These are phyloP conservation scores for Euphorbia tirucalli DNA, from an alignment of 345 rosid species.

Conservation along the genomic window DNA sequence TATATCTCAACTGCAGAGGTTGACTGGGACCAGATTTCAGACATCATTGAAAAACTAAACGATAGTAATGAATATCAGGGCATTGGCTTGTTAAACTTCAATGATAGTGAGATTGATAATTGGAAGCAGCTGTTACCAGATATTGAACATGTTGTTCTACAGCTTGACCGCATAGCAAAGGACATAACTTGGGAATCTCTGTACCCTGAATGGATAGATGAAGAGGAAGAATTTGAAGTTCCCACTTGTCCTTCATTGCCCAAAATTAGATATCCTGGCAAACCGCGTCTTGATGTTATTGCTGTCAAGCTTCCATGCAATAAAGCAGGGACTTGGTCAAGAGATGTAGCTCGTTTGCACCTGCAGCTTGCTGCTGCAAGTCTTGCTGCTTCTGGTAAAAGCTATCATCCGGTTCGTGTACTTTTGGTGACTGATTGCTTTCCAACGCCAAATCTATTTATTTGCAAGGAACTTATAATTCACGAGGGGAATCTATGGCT, in stretches of 20 bases:
- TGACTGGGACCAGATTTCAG: slow-evolving; percentile 62
- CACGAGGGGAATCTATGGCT: slow-evolving; percentile 69
- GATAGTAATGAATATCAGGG: slow-evolving; percentile 55
- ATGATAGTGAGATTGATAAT: slow-evolving; percentile 50
- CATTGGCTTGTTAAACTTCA: slow-evolving; percentile 70
- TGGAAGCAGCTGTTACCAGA: slow-evolving; percentile 59
- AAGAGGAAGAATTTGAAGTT: slow-evolving; percentile 81
- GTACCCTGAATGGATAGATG: slow-evolving; percentile 94
- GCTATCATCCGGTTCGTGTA: slow-evolving; percentile 64
- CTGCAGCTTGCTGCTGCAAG: slow-evolving; percentile 81
- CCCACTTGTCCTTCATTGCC: slow-evolving; percentile 80
- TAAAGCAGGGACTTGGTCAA: slow-evolving; percentile 63
- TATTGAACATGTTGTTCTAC: slow-evolving; percentile 58
- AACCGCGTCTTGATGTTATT: slow-evolving; percentile 69
- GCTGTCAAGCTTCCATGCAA: slow-evolving; percentile 80
- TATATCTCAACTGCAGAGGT: slow-evolving; percentile 53
- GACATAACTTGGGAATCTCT: slow-evolving; percentile 74
- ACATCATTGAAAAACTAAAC: slow-evolving; percentile 44
- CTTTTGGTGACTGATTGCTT: slow-evolving; percentile 69
- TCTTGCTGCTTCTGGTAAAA: slow-evolving; percentile 73
- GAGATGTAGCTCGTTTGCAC: slow-evolving; percentile 82
- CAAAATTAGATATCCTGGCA: slow-evolving; percentile 58
- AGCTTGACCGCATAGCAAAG: slow-evolving; percentile 36
- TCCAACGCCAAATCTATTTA: slow-evolving; percentile 75
- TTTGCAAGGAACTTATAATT: slow-evolving; percentile 65